A percentile compares a stretch with the other conserved stretches of the same genome.
phyloP scores from a whole-genome alignment of 1,139 yeast species.

The Zhuliangozyma parablackwelliae region DNA sequence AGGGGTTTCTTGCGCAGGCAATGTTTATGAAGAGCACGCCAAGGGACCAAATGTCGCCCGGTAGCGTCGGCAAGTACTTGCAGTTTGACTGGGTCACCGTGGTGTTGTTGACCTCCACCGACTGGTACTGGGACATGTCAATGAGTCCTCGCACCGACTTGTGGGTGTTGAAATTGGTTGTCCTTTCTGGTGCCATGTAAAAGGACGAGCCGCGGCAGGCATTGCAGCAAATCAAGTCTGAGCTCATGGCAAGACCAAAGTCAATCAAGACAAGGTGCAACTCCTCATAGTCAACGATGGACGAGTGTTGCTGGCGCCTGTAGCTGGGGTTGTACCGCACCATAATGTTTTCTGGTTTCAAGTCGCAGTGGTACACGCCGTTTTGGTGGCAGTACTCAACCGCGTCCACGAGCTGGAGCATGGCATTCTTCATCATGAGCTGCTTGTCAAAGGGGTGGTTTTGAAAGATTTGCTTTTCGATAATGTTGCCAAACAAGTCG shows the following conservation, averaged over 20 bases:
- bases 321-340: slow-evolving; percentile 36
- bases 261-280: slow-evolving; percentile 66
- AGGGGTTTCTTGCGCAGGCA: slow-evolving; percentile 83
- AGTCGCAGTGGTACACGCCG: slow-evolving; percentile 80
- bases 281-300: slow-evolving; percentile 48
- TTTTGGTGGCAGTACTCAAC: slow-evolving; percentile 63
- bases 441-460: slow-evolving; percentile 31
- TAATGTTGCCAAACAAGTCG: slow-evolving; percentile 77
- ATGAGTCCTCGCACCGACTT: slow-evolving; percentile 22
- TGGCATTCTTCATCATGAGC: slow-evolving; percentile 60
- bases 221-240: slow-evolving; percentile 57
- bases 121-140: slow-evolving; percentile 26
- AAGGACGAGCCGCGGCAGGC: slow-evolving; percentile 84
- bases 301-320: slow-evolving; percentile 13
- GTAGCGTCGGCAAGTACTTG: slow-evolving; percentile 55
- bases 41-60: slow-evolving; percentile 87
- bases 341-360: slow-evolving; percentile 86
- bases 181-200: slow-evolving; percentile 91
- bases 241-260: slow-evolving; percentile 76
- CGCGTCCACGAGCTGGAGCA: slow-evolving; percentile 71
- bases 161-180: slow-evolving; percentile 44
- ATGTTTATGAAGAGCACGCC: slow-evolving; percentile 79
- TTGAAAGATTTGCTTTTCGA: slow-evolving; percentile 56
- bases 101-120: slow-evolving; percentile 14
- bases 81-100: slow-evolving; percentile 18